Base-by-base conservation (phyloP, 352 stramenopile species). In the Pythium scleroteichum region DNA sequence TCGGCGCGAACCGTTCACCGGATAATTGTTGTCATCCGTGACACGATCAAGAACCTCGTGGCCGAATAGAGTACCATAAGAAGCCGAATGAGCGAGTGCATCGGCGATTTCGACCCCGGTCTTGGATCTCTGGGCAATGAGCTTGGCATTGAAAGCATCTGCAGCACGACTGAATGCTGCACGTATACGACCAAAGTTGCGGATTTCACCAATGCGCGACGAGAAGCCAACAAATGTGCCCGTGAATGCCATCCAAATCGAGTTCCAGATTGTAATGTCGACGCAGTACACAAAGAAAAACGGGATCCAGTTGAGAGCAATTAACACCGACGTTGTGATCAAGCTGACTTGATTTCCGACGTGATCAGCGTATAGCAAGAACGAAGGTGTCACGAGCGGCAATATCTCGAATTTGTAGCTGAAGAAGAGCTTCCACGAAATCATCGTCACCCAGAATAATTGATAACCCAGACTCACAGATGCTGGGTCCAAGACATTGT, bases 211-310 rank as follows among this genome's bases (percentile, higher is more conserved):
- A 26, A 99, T 97, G 33, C 95, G 88, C 27, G 97, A 96, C 12
- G 91, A 97, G 56, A 98, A 98, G n/a, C 95, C 96, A 22, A 98
- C 90, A 64, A 97, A 96, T 0, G 93, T 98, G 49, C 97, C 97
- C 39, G 94, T 97, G 74, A 98, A 98, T 0, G 96, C 94, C 67
- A 98, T 85, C 96, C 96, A 99, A 39, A 98, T 96, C 26, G 96
- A 86, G 64, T 98, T 98, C 96, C 96, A 99, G 64, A 99, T 99
- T 40, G 90, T 98, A 68, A 98, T 98, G 59, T 99, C 97, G 53
- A 99, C 97, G 38, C 97, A 92, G 69, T 98, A 99, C 0, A 99
- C 96, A 64, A 99, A 89, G 70, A 99, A 98, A 64, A 98, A 97
- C 9, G 97, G 97, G 26, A 98, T 71, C 97, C 97, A 99, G 64